These are phyloP conservation scores for Wickerhamomyces bovis DNA, from an alignment of 805 yeast genomes.

Conservation along the genomic window DNA sequence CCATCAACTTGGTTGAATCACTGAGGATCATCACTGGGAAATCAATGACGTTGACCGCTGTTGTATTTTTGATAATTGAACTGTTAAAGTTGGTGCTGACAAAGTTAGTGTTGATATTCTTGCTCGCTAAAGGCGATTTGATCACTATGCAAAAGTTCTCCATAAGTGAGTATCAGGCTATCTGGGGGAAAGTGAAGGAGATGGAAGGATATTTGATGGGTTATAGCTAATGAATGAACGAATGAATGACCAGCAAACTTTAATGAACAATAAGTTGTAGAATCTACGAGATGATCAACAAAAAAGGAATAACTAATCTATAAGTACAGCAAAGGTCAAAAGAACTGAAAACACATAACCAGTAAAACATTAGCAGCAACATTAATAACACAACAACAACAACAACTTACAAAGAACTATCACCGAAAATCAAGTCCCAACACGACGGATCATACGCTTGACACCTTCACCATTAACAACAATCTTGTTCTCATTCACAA, in stretches of 20 bases:
- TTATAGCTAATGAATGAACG: neutral
- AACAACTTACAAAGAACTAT: neutral
- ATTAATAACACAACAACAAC: neutral
- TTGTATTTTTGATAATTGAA: slow-evolving; percentile 9
- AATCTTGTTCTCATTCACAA: slow-evolving; percentile 67
- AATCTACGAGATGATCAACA: neutral
- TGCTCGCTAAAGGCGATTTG: slow-evolving; percentile 9
- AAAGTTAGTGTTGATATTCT: slow-evolving; percentile 9
- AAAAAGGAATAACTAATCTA: too few relatives aligned
- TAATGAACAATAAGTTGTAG: neutral
- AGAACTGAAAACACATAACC: neutral
- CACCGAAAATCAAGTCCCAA: neutral
- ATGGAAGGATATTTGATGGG: neutral
- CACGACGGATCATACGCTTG: slow-evolving; percentile 46
- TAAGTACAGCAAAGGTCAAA: neutral
- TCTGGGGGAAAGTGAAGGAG: neutral
- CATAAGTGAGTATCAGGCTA: slow-evolving; percentile 15
- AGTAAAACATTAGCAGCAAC: neutral
- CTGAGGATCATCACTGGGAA: slow-evolving; percentile 37
- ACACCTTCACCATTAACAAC: slow-evolving; percentile 67
- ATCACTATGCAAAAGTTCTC: slow-evolving; percentile 41
- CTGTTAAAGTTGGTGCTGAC: slow-evolving; percentile 10
- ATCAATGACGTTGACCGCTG: slow-evolving; percentile 9
- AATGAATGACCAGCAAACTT: neutral
- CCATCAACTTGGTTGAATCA: slow-evolving; percentile 62